Evolutionary conservation across 2,329 filamentous ascomycete genomes (phyloP).

Genomic region (Sordariomycetes sp.): DNA sequence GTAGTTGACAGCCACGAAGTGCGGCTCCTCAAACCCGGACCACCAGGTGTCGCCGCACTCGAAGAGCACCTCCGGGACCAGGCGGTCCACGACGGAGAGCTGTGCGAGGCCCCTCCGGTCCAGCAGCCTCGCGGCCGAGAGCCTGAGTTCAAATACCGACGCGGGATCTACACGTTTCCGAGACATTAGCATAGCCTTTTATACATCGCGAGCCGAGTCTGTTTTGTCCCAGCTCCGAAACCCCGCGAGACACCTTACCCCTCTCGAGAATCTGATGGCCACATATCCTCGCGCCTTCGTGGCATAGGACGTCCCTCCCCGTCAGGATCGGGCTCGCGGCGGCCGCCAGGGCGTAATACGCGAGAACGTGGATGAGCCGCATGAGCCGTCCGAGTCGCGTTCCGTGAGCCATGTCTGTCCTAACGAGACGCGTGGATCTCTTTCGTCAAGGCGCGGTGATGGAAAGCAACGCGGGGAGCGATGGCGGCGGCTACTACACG

Average conservation of each 20-base stretch:
- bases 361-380: not conserved
- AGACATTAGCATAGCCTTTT: not conserved
- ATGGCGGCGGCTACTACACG: too few relatives aligned
- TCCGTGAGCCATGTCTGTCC: not conserved
- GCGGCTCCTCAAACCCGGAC: not conserved
- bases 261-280: not conserved
- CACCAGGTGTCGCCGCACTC: not conserved
- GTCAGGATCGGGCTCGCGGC: not conserved
- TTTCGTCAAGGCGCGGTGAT: not conserved
- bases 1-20: not conserved
- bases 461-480: too few relatives aligned
- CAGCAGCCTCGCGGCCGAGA: not conserved
- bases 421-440: not conserved
- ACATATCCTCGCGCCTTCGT: not conserved
- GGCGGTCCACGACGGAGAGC: not conserved
- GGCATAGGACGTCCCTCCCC: not conserved
- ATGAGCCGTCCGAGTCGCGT: not conserved
- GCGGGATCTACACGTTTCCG: not conserved
- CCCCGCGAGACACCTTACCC: not conserved
- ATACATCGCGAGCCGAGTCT: not conserved
- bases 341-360: not conserved
- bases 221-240: not conserved
- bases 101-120: not conserved
- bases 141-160: not conserved
- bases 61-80: not conserved